Percentiles rank a stretch among this genome's conserved stretches.
These are phyloP conservation scores for Fusarium burgessii DNA, from an alignment of 2,329 filamentous ascomycete genomes.

Conservation along the genomic window DNA sequence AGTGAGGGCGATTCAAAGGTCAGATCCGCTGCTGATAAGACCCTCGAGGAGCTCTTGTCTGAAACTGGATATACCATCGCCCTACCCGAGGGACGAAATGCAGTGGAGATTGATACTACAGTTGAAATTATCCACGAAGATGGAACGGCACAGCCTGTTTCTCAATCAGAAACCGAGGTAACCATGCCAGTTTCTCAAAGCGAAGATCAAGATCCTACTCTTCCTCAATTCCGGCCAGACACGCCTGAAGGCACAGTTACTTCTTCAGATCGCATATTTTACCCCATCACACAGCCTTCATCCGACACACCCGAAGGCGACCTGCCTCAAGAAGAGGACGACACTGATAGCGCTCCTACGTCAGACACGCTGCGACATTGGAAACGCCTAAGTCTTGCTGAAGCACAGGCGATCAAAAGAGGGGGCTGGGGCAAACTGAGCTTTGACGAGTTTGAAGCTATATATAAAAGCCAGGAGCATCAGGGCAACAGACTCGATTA, in stretches of 20 bases:
- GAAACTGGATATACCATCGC: slow-evolving; percentile 61
- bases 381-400: slow-evolving; percentile 71
- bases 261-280: slow-evolving; percentile 28
- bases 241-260: slow-evolving; percentile 46
- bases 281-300: slow-evolving; percentile 38
- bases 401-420: slow-evolving; percentile 74
- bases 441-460: slow-evolving; percentile 82
- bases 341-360: slow-evolving; percentile 41
- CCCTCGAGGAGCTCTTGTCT: slow-evolving; percentile 54
- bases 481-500: slow-evolving; percentile 77
- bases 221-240: slow-evolving; percentile 77
- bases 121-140: slow-evolving; percentile 44
- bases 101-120: slow-evolving; percentile 49
- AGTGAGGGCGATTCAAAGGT: slow-evolving; percentile 22
- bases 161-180: slow-evolving; percentile 34
- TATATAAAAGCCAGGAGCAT: slow-evolving; percentile 76
- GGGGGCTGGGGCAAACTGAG: slow-evolving; percentile 85
- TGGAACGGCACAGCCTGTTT: slow-evolving; percentile 26
- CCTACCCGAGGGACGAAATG: slow-evolving; percentile 47
- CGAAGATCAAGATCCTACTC: slow-evolving; percentile 68
- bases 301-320: slow-evolving; percentile 2
- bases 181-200: slow-evolving; percentile 36
- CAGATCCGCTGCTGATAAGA: slow-evolving; percentile 41
- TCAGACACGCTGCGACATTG: slow-evolving; percentile 57
- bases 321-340: slow-evolving; percentile 16